phyloP scores from a whole-genome alignment of 2,329 filamentous ascomycete genomes.

The Xylaria arbuscula region DNA sequence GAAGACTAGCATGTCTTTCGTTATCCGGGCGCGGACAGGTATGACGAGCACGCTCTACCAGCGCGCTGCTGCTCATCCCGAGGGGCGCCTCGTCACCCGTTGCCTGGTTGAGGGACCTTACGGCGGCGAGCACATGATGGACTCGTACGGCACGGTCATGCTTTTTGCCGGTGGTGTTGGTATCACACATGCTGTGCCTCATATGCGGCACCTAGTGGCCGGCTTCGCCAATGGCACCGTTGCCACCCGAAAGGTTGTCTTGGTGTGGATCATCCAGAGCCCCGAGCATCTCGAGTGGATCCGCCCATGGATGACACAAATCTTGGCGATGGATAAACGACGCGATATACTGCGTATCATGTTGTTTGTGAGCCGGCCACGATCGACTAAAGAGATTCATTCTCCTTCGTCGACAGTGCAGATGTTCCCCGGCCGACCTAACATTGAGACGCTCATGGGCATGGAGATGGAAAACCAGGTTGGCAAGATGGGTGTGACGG shows the following conservation, averaged over 20 bases:
- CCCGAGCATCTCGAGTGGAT: constrained; percentile 88
- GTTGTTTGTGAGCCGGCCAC: constrained; percentile 79
- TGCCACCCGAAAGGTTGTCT: constrained; percentile 75
- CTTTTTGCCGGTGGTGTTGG: constrained; percentile 84
- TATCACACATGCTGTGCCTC: constrained; percentile 82
- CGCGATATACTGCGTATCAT: constrained; percentile 80
- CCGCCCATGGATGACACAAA: constrained; percentile 84
- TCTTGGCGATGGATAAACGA: constrained; percentile 78
- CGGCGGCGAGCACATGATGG: constrained; percentile 75
- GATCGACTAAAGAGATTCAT: constrained; percentile 83
- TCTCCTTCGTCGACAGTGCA: constrained; percentile 81
- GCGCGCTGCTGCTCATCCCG: constrained; percentile 70
- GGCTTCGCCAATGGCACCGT: constrained; percentile 76
- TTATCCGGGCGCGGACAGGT: constrained; percentile 79
- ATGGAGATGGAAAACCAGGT: constrained; percentile 80
- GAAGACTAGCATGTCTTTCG: constrained; percentile 75
- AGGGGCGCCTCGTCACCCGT: constrained; percentile 69
- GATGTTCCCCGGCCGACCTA: constrained; percentile 84
- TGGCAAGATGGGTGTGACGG: constrained; percentile 77
- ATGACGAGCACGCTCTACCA: constrained; percentile 78
- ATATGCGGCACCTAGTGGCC: constrained; percentile 76
- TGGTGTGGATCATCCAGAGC: constrained; percentile 83
- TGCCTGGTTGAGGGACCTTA: constrained; percentile 83
- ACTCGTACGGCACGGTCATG: constrained; percentile 81
- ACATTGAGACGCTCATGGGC: constrained; percentile 76